phyloP scores from a whole-genome alignment of 148 eudicot species.

The Simmondsia chinensis region DNA sequence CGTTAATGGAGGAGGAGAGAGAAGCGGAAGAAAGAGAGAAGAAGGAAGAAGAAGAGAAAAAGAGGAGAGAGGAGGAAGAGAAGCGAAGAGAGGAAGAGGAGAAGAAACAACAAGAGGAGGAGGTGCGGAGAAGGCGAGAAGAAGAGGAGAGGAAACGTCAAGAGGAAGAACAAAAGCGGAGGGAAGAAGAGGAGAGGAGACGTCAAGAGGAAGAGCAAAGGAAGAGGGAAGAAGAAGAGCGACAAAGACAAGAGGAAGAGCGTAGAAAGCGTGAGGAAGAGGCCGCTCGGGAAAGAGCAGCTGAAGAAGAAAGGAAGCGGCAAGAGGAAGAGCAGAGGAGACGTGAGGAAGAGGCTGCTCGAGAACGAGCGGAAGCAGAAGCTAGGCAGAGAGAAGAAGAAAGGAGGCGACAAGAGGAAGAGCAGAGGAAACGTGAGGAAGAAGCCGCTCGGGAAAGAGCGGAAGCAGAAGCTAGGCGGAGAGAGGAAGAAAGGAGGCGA shows the following conservation, averaged over 20 bases:
- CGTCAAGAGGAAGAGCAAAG: constrained; percentile 1
- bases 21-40: constrained; percentile 24
- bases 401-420: neutral
- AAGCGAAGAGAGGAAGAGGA: constrained; percentile 4
- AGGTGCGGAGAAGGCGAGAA: constrained; percentile 7
- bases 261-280: constrained; percentile 1
- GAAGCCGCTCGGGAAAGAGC: too few relatives aligned
- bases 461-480: too few relatives aligned
- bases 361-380: constrained; percentile 1
- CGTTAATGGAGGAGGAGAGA: constrained; percentile 32
- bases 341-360: neutral
- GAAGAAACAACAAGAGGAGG: constrained; percentile 13
- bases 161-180: neutral
- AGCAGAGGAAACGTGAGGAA: neutral
- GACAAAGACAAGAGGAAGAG: constrained; percentile 2
- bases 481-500: constrained; percentile 4
- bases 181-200: neutral
- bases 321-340: constrained; percentile 4
- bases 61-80: constrained; percentile 1
- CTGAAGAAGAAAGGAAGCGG: neutral
- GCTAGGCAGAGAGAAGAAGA: constrained; percentile 4
- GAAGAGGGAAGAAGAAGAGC: constrained; percentile 4
- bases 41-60: constrained; percentile 9
- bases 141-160: neutral
- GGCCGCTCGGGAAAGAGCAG: neutral